Base-by-base conservation (phyloP, 306 rosid genomes). In the Gillenia trifoliata region DNA sequence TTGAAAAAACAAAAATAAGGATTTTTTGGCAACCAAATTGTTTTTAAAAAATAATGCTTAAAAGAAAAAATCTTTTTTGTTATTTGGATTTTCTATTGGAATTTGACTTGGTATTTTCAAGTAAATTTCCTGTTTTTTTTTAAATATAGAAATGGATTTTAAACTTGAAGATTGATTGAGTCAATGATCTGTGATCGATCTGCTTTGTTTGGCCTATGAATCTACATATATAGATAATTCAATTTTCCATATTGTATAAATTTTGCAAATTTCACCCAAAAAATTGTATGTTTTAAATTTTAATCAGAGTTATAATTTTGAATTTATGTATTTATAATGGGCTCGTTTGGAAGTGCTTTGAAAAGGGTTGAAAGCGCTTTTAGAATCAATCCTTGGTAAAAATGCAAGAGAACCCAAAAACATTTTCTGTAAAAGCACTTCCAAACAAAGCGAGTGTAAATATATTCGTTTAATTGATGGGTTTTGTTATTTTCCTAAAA, bases 121-220 rank as follows among this genome's bases (percentile, higher is more conserved):
- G 26, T 20, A 26, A 50, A 30, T 43, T 33, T 7, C 11, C 25
- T 19, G 0, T 64, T 6, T 6, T 13, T 1, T 64, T 6, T 6
- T 13, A 0, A 33, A 9, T 43, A n/a, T 8, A 23, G 11, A 36
- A 22, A 23, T 23, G 52, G 10, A 34, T 43, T 45, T 1, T 4
- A 4, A 11, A 15, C 33, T 59, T 26, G 63, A 71, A 59, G 56
- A 19, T 55, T 67, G 70, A 65, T 80, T 66, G n/a, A 23, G 30
- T 66, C 59, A 31, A 26, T 86, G 73, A 79, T 85, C 87, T 79
- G 69, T 61, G 56, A 80, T 67, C 74, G 78, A 76, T 64, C 78
- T 78, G 15, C 77, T 17, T 22, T 55, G 40, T 50, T 54, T 34
- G 50, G 56, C 6, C 36, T 8, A 56, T 77, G 65, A 41, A 30